A percentile compares a stretch with the other conserved stretches of the same genome.
Conservation (phyloP, 768 basidiomycete genomes). For the Russula dissimulans region DNA sequence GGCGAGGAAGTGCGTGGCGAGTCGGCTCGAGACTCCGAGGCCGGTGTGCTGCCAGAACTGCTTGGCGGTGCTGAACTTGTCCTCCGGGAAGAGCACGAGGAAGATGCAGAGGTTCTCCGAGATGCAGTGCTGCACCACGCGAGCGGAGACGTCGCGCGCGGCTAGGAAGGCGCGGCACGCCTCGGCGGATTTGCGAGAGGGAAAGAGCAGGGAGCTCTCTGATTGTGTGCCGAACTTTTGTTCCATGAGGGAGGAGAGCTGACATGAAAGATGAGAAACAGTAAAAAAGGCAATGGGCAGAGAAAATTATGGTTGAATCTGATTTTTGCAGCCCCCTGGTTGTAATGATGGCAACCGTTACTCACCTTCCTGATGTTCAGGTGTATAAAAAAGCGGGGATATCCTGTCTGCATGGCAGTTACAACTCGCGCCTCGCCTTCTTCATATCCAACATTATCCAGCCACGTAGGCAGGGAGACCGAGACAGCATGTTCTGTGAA, state of each 20-base stretch:
- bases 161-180: conserved; percentile 69
- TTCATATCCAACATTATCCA: conserved; percentile 86
- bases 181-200: conserved; percentile 62
- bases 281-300: too few species aligned
- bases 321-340: too few species aligned
- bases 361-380: conserved; percentile 70
- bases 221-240: conserved; percentile 63
- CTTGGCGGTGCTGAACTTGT: conserved; percentile 58
- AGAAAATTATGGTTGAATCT: not conserved
- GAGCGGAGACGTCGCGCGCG: conserved; percentile 39
- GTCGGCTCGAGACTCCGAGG: conserved; percentile 77
- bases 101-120: conserved; percentile 47
- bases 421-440: conserved; percentile 76
- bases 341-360: not conserved
- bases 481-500: conserved; percentile 84
- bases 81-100: conserved; percentile 67
- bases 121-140: conserved; percentile 64
- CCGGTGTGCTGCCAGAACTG: conserved; percentile 97
- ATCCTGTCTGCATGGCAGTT: conserved; percentile 77
- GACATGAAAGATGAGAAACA: not conserved
- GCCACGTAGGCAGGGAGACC: conserved; percentile 91
- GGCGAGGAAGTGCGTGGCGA: conserved; percentile 74
- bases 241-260: conserved; percentile 75
- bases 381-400: conserved; percentile 93
- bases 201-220: conserved; percentile 75